phyloP scores from a whole-genome alignment of 2,329 filamentous ascomycete species.

The Fusarium begoniae region DNA sequence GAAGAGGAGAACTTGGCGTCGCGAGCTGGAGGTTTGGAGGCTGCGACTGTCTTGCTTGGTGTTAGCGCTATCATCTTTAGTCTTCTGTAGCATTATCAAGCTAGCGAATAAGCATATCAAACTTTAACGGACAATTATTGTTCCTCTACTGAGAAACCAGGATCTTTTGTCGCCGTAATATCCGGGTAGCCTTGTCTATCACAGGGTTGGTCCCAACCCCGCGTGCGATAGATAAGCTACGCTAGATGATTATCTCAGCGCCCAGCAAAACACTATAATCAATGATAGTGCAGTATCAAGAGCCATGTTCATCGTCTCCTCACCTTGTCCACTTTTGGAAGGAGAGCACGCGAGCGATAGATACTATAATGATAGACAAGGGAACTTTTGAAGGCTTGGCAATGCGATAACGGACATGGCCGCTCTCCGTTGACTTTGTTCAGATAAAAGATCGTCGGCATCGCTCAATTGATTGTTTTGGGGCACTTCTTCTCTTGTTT shows the following conservation, averaged over 20 bases:
- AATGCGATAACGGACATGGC: conserved; percentile 18
- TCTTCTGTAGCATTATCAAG: not conserved
- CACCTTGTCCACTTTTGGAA: conserved; percentile 18
- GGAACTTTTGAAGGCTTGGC: conserved; percentile 29
- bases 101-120: not conserved
- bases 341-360: conserved; percentile 18
- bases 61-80: not conserved
- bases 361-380: not conserved
- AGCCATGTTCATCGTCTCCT: not conserved
- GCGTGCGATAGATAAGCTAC: not conserved
- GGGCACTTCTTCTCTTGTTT: not conserved
- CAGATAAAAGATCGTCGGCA: conserved; percentile 17
- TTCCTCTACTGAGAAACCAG: not conserved
- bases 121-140: not conserved
- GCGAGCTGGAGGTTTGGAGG: not conserved
- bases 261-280: rapidly evolving
- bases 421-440: not conserved
- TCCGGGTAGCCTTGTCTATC: not conserved
- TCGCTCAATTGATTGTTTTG: not conserved
- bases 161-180: not conserved
- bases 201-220: not conserved
- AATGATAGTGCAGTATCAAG: not conserved
- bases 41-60: not conserved
- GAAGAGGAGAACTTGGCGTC: not conserved
- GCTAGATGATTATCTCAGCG: not conserved